phyloP scores from a whole-genome alignment of 1,284 basidiomycete genomes.

The Cerrena zonata region DNA sequence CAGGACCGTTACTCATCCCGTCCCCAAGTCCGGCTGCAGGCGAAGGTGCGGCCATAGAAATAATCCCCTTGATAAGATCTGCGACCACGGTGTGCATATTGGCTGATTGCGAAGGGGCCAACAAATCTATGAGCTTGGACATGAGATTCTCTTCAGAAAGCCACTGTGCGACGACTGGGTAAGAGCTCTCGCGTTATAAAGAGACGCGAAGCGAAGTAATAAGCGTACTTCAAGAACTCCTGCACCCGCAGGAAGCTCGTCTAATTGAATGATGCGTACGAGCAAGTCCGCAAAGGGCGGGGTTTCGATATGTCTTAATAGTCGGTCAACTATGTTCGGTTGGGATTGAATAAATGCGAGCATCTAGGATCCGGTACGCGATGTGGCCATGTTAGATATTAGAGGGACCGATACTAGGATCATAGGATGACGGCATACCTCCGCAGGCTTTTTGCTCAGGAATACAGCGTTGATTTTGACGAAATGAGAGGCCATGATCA shows the following conservation, averaged over 20 bases:
- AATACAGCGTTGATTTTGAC: conserved; percentile 86
- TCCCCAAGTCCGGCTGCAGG: conserved; percentile 68
- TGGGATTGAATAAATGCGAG: conserved; percentile 84
- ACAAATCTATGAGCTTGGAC: conserved; percentile 72
- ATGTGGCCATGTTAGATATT: conserved; percentile 2
- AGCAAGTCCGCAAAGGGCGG: conserved; percentile 90
- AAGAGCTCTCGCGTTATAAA: conserved; percentile 25
- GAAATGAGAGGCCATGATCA: conserved; percentile 76
- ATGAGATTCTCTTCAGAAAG: conserved; percentile 83
- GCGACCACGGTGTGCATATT: conserved; percentile 85
- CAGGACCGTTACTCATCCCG: conserved; percentile 59
- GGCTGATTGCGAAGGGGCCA: conserved; percentile 73
- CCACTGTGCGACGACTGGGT: conserved; percentile 59
- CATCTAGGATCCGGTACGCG: conserved; percentile 58
- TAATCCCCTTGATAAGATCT: conserved; percentile 91
- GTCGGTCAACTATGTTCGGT: conserved; percentile 76
- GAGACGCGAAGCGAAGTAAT: conserved; percentile 22
- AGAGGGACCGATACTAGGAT: too few relatives aligned
- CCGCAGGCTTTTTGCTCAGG: conserved; percentile 80
- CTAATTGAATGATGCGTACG: conserved; percentile 86
- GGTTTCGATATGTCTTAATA: conserved; percentile 83
- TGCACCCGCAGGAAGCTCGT: conserved; percentile 77
- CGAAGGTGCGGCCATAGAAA: conserved; percentile 89
- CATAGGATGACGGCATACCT: conserved; percentile 49
- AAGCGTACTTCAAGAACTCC: conserved; percentile 80